Conservation (phyloP, 106 monocot genomes). For the Phalaenopsis aphrodite region DNA sequence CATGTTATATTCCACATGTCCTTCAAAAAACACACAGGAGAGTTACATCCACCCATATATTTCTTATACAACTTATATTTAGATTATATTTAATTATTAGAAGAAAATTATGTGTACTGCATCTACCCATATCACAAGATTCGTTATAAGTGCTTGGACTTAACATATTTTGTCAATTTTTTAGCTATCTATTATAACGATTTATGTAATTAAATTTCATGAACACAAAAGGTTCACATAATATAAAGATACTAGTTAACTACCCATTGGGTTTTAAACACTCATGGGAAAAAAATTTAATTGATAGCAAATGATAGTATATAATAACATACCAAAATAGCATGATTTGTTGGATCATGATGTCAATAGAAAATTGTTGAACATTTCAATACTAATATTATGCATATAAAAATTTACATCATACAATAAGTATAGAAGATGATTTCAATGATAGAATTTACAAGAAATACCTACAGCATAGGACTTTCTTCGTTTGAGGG, state of each 20-base stretch:
- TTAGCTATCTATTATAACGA: not conserved
- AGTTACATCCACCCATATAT: not conserved
- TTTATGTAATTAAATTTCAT: not conserved
- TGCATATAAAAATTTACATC: not conserved
- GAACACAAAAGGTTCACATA: not conserved
- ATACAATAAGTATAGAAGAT: not conserved
- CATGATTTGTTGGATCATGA: not conserved
- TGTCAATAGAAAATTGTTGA: not conserved
- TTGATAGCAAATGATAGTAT: not conserved
- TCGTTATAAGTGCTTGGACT: not conserved
- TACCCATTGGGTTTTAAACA: not conserved
- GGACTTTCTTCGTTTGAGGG: constrained; percentile 92
- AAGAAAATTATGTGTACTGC: not conserved
- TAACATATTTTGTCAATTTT: not conserved
- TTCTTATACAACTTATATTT: not conserved
- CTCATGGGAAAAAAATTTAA: not conserved
- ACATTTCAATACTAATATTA: not conserved
- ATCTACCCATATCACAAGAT: not conserved
- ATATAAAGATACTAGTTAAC: not conserved
- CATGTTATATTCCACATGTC: not conserved
- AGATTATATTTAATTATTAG: not conserved
- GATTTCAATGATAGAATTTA: constrained; percentile 1
- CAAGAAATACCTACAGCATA: constrained; percentile 69
- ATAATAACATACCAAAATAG: not conserved
- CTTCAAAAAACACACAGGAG: too few relatives aligned